Evolutionary conservation across 2,329 filamentous ascomycete genomes (phyloP), one percentile per base, ranked within the genome.

Genomic region (Ceratocystis destructans): DNA sequence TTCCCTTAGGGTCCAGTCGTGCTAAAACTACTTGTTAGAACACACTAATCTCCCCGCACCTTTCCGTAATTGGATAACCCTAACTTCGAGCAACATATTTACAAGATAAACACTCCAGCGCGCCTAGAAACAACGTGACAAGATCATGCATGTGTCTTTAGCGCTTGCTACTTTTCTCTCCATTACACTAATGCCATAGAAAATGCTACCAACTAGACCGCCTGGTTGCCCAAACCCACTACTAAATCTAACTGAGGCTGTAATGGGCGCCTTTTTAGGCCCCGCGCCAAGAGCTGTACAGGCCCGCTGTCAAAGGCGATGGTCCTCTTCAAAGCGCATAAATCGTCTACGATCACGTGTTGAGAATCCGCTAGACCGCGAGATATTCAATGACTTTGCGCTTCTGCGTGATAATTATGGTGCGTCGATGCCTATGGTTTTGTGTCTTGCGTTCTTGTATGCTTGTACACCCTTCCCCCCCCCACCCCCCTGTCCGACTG

Each of bases 331-430:
- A 5, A 59, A 20, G 31, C 55, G 28, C 28, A 59, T 59, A n/a
- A 17, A 59, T n/a, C 55, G 55, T 5, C 17, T 59, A 5, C 55
- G 55, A 28, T 59, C 55, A 8, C 55, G 55, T n/a, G 55, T 59
- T 20, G 55, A 67, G 41, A 64, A 67, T 31, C 65, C 53, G n/a
- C 46, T 68, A 44, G 68, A 67, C 22, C 65, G 62, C 10, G 57
- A 66, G 59, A 68, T 69, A 5, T 64, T 68, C 28, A 64, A 67
- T 31, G 66, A 69, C 33, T 69, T 69, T 64, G 62, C 66, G 5
- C n/a, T 64, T 20, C 62, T 69, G 7, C 59, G 64, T 22, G 48
- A 69, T 31, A 31, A 59, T 25, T 69, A 69, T 25, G 25, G 68
- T 67, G 53, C 33, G 64, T 61, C 3, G 22, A 25, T 25, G 10